These are phyloP conservation scores for Penicillium sp. DNA, from an alignment of 2,329 filamentous ascomycete genomes.

Conservation along the genomic window DNA sequence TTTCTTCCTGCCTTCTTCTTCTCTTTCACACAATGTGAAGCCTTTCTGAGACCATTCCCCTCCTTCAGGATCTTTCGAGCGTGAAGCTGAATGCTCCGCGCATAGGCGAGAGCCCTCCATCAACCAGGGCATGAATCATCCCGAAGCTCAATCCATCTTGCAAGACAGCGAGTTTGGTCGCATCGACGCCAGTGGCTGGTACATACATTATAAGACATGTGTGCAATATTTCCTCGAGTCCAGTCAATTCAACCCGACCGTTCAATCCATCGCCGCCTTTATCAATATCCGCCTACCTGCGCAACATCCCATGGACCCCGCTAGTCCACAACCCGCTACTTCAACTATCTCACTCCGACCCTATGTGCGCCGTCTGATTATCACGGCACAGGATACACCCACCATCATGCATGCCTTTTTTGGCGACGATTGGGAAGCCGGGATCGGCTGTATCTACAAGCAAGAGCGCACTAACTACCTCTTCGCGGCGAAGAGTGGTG, in stretches of 20 bases:
- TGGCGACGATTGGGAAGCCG: conserved; percentile 80
- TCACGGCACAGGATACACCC: conserved; percentile 89
- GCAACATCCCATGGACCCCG: conserved; percentile 68
- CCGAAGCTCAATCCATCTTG: conserved; percentile 15
- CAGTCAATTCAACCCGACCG: conserved; percentile 76
- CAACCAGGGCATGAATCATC: conserved; percentile 17
- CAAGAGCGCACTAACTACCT: conserved; percentile 91
- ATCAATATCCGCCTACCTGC: conserved; percentile 81
- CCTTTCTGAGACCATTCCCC: conserved; percentile 53
- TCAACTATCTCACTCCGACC: conserved; percentile 71
- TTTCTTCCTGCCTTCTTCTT: conserved; percentile 37
- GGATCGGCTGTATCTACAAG: conserved; percentile 80
- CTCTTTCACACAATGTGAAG: conserved; percentile 58
- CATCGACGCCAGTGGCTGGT: conserved; percentile 79
- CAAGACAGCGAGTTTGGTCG: conserved; percentile 44
- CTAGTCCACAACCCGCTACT: conserved; percentile 40
- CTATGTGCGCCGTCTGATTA: conserved; percentile 87
- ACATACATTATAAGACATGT: conserved; percentile 84
- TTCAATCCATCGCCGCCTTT: conserved; percentile 86
- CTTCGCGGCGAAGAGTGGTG: conserved; percentile 90
- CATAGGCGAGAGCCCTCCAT: conserved; percentile 26
- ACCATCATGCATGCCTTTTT: conserved; percentile 88
- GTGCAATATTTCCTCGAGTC: conserved; percentile 86
- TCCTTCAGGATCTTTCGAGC: conserved; percentile 30
- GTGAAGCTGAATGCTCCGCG: conserved; percentile 34